Conservation (phyloP, 2,329 filamentous ascomycete genomes). For the Calonectria leucothoes region DNA sequence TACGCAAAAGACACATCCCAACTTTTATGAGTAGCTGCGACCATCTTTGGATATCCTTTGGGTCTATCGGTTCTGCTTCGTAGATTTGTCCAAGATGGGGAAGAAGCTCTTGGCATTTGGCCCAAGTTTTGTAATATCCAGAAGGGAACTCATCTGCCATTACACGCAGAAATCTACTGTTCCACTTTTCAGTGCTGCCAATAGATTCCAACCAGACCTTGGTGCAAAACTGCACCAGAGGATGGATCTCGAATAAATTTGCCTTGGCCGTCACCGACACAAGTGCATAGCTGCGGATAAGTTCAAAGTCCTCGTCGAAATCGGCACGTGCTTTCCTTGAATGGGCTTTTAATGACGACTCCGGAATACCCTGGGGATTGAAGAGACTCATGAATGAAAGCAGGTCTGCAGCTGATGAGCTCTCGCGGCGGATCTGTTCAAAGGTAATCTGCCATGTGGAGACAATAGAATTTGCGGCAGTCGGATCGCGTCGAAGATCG, state of each 20-base stretch:
- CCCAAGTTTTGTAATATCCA: neutral
- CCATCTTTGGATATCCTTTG: neutral
- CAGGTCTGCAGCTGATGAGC: neutral
- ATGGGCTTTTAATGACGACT: neutral
- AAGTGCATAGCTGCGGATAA: conserved; percentile 24
- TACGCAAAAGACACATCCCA: neutral
- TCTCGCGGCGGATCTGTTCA: conserved; percentile 15
- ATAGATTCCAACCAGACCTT: neutral
- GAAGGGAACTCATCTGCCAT: neutral
- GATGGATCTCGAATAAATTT: conserved; percentile 15
- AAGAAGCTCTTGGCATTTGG: neutral
- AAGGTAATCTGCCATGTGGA: conserved; percentile 26
- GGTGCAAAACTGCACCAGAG: neutral
- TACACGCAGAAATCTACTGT: neutral
- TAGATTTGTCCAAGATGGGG: neutral
- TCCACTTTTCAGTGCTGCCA: neutral
- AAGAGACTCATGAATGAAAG: conserved; percentile 33
- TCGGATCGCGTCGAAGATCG: conserved; percentile 29
- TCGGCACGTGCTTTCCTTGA: neutral
- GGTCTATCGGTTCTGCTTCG: neutral
- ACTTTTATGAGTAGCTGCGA: rapidly evolving
- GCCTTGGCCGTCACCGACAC: neutral
- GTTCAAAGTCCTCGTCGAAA: conserved; percentile 25
- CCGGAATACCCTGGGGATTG: conserved; percentile 20
- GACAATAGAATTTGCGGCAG: conserved; percentile 22